Evolutionary conservation across 1,284 basidiomycete genomes (phyloP), one percentile per base, ranked within the genome.

Genomic region (Mixia osmundae): DNA sequence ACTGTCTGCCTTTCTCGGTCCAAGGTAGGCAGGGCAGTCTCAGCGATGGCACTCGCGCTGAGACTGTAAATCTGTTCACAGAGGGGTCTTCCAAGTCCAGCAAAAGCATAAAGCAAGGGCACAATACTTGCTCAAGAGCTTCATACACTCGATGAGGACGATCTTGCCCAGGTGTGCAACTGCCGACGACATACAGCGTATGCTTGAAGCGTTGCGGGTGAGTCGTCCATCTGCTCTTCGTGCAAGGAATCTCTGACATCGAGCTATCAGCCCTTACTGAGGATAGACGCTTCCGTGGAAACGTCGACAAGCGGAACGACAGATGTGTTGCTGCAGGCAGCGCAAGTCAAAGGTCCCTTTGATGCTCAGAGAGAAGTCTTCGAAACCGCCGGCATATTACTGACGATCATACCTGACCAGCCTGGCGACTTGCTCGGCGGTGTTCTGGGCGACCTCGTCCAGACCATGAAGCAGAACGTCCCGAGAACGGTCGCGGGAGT

Each of bases 71-170:
- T 25, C n/a, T n/a, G n/a, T n/a, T n/a, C n/a, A n/a, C n/a, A n/a
- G n/a, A n/a, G n/a, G n/a, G n/a, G n/a, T n/a, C n/a, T n/a, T n/a
- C n/a, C n/a, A n/a, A n/a, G n/a, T n/a, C n/a, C n/a, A n/a, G n/a
- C n/a, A n/a, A n/a, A n/a, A n/a, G n/a, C n/a, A n/a, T n/a, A n/a
- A n/a, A n/a, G n/a, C n/a, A n/a, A n/a, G n/a, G n/a, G n/a, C n/a
- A n/a, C n/a, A n/a, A n/a, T n/a, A n/a, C 55, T 69, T 97, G 33
- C 91, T 95, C 59, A 67, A 80, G 52, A 73, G 76, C 36, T 95
- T 97, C 56, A 74, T 97, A 55, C 75, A 74, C 55, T 82, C 91
- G n/a, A n/a, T n/a, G n/a, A n/a, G n/a, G n/a, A n/a, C n/a, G n/a
- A n/a, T n/a, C n/a, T n/a, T n/a, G n/a, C n/a, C n/a, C n/a, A n/a